Evolutionary conservation across 2,329 filamentous ascomycete species (phyloP).

Genomic region (Fusarium mangiferae): DNA sequence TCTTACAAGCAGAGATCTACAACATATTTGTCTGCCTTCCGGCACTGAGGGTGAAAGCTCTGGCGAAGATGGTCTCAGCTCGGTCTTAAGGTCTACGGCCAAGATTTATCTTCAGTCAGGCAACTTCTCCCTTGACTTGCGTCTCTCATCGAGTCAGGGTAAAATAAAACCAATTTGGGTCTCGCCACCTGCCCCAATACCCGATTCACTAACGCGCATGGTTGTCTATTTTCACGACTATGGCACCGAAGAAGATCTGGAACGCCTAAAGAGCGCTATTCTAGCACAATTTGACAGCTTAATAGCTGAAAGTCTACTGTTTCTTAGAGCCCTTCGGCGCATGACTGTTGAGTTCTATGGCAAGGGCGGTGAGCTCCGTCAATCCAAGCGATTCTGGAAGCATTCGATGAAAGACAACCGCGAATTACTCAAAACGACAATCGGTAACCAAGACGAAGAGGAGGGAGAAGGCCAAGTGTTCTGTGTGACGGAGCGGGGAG

Average conservation of each 20-base stretch:
- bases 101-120: not conserved
- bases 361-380: not conserved
- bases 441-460: fast-evolving
- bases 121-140: not conserved
- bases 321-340: fast-evolving
- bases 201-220: not conserved
- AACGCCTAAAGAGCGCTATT: fast-evolving
- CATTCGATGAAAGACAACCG: fast-evolving
- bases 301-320: fast-evolving
- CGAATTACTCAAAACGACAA: not conserved
- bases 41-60: fast-evolving
- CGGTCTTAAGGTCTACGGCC: not conserved
- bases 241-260: not conserved
- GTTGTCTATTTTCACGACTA: not conserved
- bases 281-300: not conserved
- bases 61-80: not conserved
- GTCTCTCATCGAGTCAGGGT: fast-evolving
- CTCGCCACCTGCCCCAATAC: not conserved
- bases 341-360: not conserved
- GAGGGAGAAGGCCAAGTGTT: fast-evolving
- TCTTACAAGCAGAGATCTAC: fast-evolving
- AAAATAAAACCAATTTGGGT: not conserved
- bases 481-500: fast-evolving
- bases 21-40: not conserved
- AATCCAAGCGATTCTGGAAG: not conserved